Evolutionary conservation across 352 stramenopile species (phyloP), one percentile per base, ranked within the genome.

Genomic region (Phytophthora ramorum): DNA sequence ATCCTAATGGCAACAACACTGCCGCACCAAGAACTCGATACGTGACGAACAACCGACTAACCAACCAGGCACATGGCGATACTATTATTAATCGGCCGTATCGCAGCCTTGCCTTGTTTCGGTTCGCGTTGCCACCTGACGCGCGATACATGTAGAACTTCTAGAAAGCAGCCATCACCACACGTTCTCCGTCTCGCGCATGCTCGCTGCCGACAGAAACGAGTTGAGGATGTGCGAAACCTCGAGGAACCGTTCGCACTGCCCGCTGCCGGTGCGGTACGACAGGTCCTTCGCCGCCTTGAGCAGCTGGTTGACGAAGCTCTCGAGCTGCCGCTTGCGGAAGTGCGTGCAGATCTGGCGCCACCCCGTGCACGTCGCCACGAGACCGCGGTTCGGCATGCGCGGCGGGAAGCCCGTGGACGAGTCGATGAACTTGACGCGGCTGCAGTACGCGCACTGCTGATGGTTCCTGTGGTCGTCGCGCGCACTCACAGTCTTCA

Each of bases 381-480:
- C 22, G 3, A 61, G 2, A 1, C 63, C 59, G 35, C 65, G 34
- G 10, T 78, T 45, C n/a, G 71, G 71, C 10, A 67, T 65, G 1
- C 83, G 83, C 20, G 77, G 78, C 20, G 83, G 78, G 48, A 91
- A 91, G 24, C 63, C 40, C 4, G 54, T 74, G 4, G 70, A 77
- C 35, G 66, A 69, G 14, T 74, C 66, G 16, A 89, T 52, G 65
- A 79, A 85, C 54, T 80, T 58, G 19, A 91, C 63, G 19, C 60
- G 67, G 7, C 52, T 72, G 68, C 80, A 91, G 66, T 86, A 90
- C 16, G 51, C 48, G 60, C 83, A 91, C 53, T 71, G 83, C 47
- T 86, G 76, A 16, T 62, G 20, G 50, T 90, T 74, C 54, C 66
- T 50, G 37, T 28, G 41, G 13, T 78, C 57, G 10, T 58, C 40